phyloP scores from a whole-genome alignment of 2,329 filamentous ascomycete species.

The Sclerotinia nivalis region DNA sequence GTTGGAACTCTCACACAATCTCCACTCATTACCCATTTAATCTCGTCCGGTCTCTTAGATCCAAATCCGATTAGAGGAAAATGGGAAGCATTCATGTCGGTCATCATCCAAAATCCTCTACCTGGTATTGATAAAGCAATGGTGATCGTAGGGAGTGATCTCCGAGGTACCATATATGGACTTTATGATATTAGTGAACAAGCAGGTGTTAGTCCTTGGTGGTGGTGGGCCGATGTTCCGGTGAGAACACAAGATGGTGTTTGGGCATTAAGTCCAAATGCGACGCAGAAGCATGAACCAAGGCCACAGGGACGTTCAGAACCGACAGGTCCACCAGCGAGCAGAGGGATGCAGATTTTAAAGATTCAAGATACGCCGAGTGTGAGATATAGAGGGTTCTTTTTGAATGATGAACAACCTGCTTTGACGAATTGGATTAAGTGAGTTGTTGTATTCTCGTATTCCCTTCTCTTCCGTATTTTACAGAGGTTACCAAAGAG shows the following conservation, averaged over 20 bases:
- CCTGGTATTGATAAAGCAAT: conserved; percentile 58
- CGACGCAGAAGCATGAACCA: background rate
- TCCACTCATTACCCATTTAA: conserved; percentile 58
- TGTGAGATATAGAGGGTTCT: conserved; percentile 60
- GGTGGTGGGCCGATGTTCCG: conserved; percentile 58
- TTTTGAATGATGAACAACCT: conserved; percentile 63
- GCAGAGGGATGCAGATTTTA: conserved; percentile 37
- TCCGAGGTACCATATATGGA: conserved; percentile 67
- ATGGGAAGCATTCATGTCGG: conserved; percentile 69
- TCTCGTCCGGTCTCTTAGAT: conserved; percentile 57
- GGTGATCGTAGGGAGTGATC: conserved; percentile 67
- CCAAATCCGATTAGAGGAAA: conserved; percentile 57
- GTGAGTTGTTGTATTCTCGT: conserved; percentile 26
- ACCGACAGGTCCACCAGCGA: background rate
- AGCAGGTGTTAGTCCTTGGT: conserved; percentile 69
- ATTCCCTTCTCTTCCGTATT: background rate
- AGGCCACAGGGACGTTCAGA: background rate
- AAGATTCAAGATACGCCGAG: conserved; percentile 53
- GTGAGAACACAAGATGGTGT: conserved; percentile 47
- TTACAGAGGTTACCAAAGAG: too few relatives aligned
- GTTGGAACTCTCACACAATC: conserved; percentile 69
- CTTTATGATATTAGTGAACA: conserved; percentile 72
- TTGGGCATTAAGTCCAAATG: conserved; percentile 45
- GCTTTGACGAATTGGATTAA: conserved; percentile 63
- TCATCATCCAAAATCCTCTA: conserved; percentile 58